A percentile compares a stretch with the other conserved stretches of the same genome.
These are phyloP conservation scores for Pseudonitzschia multiseries DNA, from an alignment of 108 stramenopile species.

Conservation along the genomic window DNA sequence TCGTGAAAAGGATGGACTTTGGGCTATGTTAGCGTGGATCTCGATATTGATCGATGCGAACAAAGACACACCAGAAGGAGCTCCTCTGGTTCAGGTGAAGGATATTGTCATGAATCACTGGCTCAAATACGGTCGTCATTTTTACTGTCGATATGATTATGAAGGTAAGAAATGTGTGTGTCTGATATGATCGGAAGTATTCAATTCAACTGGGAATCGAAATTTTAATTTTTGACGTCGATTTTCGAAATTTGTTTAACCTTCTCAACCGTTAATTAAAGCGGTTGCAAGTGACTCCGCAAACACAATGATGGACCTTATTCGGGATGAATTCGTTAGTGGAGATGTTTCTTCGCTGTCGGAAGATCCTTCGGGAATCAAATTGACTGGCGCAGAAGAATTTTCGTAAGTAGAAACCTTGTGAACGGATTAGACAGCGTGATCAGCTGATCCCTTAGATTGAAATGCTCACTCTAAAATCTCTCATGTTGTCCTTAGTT, in stretches of 20 bases:
- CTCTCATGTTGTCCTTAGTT: slow-evolving; percentile 43
- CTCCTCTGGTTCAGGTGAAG: slow-evolving; percentile 76
- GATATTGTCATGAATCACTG: slow-evolving; percentile 94
- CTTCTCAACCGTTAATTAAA: slow-evolving; percentile 1
- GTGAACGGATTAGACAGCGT: no score
- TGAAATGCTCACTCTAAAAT: no score
- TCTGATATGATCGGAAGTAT: not conserved
- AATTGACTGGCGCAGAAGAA: slow-evolving; percentile 63
- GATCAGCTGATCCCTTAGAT: no score
- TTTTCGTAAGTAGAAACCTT: slow-evolving; percentile 47
- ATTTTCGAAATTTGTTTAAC: not conserved
- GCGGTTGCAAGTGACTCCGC: slow-evolving; percentile 86
- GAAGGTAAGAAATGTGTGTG: slow-evolving; percentile 75
- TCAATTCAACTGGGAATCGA: not conserved
- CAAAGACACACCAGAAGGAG: slow-evolving; percentile 47
- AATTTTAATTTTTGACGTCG: not conserved
- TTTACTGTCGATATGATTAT: slow-evolving; percentile 98
- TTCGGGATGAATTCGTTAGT: slow-evolving; percentile 60
- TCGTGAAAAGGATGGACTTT: slow-evolving; percentile 99
- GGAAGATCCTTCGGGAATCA: slow-evolving; percentile 61
- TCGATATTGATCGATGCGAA: slow-evolving; percentile 94
- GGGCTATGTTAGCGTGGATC: slow-evolving; percentile 99
- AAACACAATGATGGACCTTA: slow-evolving; percentile 85
- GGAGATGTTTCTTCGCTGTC: slow-evolving; percentile 45
- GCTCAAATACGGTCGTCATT: slow-evolving; percentile 96